Base-by-base conservation (phyloP, 176 grass and related monocot species). In the Pharus latifolius region DNA sequence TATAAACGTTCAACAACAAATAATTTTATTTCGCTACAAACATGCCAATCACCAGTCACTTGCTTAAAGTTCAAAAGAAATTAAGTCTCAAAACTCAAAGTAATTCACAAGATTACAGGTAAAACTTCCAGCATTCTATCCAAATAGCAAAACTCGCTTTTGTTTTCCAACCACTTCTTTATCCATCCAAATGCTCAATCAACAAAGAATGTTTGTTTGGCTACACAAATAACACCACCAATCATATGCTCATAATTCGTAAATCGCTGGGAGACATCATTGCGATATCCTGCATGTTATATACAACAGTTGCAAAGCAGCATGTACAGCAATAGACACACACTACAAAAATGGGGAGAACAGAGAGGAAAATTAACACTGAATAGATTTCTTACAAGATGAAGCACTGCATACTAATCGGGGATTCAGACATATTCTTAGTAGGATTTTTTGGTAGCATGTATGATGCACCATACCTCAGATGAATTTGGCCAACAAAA, bases 301-400 rank as follows among this genome's bases (percentile, higher is more conserved):
- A 60, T 87, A 82, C 78, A 82, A 38, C 32, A 67, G n/a, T 37
- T 61, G 37, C 35, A 54, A 85, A 79, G 55, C 27, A 51, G 66
- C 72, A 74, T 41, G 35, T 44, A 69, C 38, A 74, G 61, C 18
- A 54, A 80, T 40, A 74, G 37, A 69, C 75, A 79, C 28, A 67
- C 10, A 54, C 55, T 34, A 47, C 19, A 57, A 27, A 60, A 64
- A 66, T 59, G 57, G 9, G n/a, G 59, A 59, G 15, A 84, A 53
- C 15, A 15, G 59, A n/a, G 44, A 63, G 1, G 4, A 50, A 57
- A 78, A 43, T 64, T 60, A 51, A 78, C 3, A 2, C 33, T 73
- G 11, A 70, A 74, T 46, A 69, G 16, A 85, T 62, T 38, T 38
- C 35, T 5, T 9, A 38, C 9, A 73, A 5, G 17, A 80, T 53